Conservation (phyloP, 108 stramenopile genomes). For the Nitzschia sp. region DNA sequence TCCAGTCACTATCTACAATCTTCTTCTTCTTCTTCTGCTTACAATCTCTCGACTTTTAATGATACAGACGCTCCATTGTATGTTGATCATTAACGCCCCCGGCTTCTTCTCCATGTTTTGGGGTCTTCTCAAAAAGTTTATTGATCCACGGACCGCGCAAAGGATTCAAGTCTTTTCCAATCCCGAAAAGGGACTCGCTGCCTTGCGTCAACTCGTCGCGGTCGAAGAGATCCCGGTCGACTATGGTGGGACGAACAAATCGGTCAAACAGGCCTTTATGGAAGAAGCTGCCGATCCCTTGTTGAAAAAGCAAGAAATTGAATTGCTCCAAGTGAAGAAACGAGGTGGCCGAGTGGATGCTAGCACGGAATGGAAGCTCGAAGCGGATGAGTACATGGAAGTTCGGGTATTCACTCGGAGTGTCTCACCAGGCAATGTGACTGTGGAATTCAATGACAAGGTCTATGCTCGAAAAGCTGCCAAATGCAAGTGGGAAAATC, state of each 20-base stretch:
- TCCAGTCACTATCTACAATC: too few species aligned
- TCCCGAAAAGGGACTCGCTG: slow-evolving; percentile 26
- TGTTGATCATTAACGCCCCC: slow-evolving; percentile 61
- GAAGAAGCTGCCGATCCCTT: slow-evolving; percentile 39
- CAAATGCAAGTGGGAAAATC: not conserved
- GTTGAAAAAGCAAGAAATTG: slow-evolving; percentile 20
- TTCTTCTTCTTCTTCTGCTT: not conserved
- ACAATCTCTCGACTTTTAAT: too few species aligned
- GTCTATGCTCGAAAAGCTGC: not conserved
- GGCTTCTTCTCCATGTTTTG: slow-evolving; percentile 56
- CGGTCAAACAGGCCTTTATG: slow-evolving; percentile 41
- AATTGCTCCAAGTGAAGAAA: slow-evolving; percentile 27
- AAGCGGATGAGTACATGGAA: slow-evolving; percentile 17
- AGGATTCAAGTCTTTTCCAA: slow-evolving; percentile 43
- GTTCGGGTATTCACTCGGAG: slow-evolving; percentile 33
- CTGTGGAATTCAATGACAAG: slow-evolving; percentile 8
- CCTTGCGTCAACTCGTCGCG: slow-evolving; percentile 35
- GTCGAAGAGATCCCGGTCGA: slow-evolving; percentile 37
- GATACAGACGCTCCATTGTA: slow-evolving; percentile 37
- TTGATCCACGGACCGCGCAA: slow-evolving; percentile 49
- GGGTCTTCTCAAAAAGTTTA: slow-evolving; percentile 44
- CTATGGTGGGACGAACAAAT: slow-evolving; percentile 45
- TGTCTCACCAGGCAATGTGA: slow-evolving; percentile 19
- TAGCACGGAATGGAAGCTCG: slow-evolving; percentile 2
- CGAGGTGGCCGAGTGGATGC: slow-evolving; percentile 1